A percentile compares a stretch with the other conserved stretches of the same genome.
Conservation (phyloP, 306 rosid genomes). For the Macrotyloma uniflorum region DNA sequence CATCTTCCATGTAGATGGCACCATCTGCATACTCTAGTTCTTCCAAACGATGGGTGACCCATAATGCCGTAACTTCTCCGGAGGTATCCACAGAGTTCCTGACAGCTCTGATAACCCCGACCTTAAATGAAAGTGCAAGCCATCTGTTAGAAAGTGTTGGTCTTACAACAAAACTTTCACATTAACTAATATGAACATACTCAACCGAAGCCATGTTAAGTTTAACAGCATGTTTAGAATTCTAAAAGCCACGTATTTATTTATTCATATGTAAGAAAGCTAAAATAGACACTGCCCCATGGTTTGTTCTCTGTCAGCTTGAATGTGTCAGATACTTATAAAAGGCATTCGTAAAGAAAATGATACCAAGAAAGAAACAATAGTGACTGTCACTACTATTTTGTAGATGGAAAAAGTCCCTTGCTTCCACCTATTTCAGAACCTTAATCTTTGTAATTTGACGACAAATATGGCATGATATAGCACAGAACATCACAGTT, state of each 20-base stretch:
- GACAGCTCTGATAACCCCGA: conserved; percentile 78
- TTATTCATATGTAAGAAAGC: conserved; percentile 6
- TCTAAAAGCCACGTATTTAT: not conserved
- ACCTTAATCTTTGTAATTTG: not conserved
- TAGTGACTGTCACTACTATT: not conserved
- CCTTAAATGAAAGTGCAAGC: conserved; percentile 43
- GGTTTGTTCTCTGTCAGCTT: conserved; percentile 13
- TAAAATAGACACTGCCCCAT: not conserved
- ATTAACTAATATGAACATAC: not conserved
- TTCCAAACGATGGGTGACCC: conserved; percentile 94
- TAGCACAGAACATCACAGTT: conserved; percentile 6
- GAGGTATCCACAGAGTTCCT: conserved; percentile 64
- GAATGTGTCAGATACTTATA: conserved; percentile 17
- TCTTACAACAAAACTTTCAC: conserved; percentile 12
- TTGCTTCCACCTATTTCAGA: conserved; percentile 22
- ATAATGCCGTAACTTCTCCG: conserved; percentile 73
- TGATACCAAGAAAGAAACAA: not conserved
- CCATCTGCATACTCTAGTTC: conserved; percentile 87
- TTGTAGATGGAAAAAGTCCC: not conserved
- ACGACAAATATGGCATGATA: not conserved
- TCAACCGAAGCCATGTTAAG: not conserved
- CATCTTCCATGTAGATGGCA: conserved; percentile 87
- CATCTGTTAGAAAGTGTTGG: conserved; percentile 29
- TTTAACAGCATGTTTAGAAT: conserved; percentile 17
- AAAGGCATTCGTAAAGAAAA: conserved; percentile 15